Evolutionary conservation across 2,329 filamentous ascomycete species (phyloP).

Genomic region (Emergomyces pasteurianus): DNA sequence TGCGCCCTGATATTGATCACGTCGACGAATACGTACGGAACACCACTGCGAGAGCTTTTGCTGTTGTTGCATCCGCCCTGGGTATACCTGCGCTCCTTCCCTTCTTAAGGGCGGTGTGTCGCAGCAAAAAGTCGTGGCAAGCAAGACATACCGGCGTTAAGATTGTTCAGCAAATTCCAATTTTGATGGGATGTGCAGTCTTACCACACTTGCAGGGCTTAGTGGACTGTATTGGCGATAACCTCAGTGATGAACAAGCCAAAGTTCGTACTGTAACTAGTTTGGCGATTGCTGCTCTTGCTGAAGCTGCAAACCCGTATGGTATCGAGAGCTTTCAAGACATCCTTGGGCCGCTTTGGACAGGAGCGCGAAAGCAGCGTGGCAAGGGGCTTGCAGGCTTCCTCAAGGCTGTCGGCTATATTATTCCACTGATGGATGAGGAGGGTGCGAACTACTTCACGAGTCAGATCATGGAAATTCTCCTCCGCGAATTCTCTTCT

Average conservation of each 20-base stretch:
- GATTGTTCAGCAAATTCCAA: slow-evolving; percentile 97
- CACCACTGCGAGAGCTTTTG: slow-evolving; percentile 92
- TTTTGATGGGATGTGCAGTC: slow-evolving; percentile 95
- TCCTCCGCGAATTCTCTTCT: slow-evolving; percentile 88
- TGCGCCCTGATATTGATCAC: slow-evolving; percentile 97
- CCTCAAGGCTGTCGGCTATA: slow-evolving; percentile 93
- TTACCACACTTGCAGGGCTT: slow-evolving; percentile 89
- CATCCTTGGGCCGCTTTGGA: slow-evolving; percentile 95
- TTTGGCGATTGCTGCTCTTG: slow-evolving; percentile 84
- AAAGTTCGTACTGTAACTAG: slow-evolving; percentile 96
- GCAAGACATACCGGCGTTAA: slow-evolving; percentile 96
- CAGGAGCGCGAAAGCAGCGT: slow-evolving; percentile 86
- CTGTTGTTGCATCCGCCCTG: slow-evolving; percentile 89
- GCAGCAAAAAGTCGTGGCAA: slow-evolving; percentile 98
- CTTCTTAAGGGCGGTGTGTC: slow-evolving; percentile 88
- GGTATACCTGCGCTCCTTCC: slow-evolving; percentile 91
- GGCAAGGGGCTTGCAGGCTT: slow-evolving; percentile 94
- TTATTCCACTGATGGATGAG: slow-evolving; percentile 98
- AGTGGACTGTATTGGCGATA: slow-evolving; percentile 91
- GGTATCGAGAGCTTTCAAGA: slow-evolving; percentile 99
- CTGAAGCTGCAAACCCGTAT: slow-evolving; percentile 93
- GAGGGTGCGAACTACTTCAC: slow-evolving; percentile 99
- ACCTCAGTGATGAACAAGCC: slow-evolving; percentile 93
- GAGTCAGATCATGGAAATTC: slow-evolving; percentile 95
- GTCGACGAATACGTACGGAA: slow-evolving; percentile 97